These are phyloP conservation scores for Cystoderma amianthinum DNA, from an alignment of 768 basidiomycete genomes.

Conservation along the genomic window DNA sequence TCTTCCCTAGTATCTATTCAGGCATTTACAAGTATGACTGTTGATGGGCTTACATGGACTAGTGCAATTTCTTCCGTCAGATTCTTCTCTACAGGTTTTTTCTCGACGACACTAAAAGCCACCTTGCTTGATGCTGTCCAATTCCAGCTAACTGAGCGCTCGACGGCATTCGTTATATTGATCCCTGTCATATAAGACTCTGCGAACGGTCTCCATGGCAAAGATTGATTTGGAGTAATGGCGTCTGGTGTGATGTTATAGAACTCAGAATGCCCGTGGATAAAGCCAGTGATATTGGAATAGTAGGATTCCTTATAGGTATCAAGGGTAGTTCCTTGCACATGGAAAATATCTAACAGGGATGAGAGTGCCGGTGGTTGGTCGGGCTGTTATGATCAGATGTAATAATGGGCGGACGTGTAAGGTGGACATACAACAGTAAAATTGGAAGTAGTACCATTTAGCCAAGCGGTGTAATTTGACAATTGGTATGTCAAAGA, in stretches of 20 bases:
- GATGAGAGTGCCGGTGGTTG: slow-evolving; percentile 33
- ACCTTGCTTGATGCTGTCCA: slow-evolving; percentile 62
- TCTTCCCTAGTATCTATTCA: slow-evolving; percentile 70
- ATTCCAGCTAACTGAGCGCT: slow-evolving; percentile 55
- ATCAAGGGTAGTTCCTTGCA: slow-evolving; percentile 36
- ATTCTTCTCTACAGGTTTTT: slow-evolving; percentile 31
- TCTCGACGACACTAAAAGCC: slow-evolving; percentile 62
- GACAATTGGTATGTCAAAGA: slow-evolving; percentile 51
- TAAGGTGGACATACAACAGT: slow-evolving; percentile 36
- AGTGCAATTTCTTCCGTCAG: slow-evolving; percentile 39
- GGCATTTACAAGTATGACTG: no score
- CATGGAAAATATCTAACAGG: slow-evolving; percentile 42
- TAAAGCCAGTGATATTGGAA: slow-evolving; percentile 72
- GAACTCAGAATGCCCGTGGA: slow-evolving; percentile 54
- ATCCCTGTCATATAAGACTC: slow-evolving; percentile 39
- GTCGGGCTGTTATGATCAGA: slow-evolving; percentile 31
- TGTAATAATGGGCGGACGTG: slow-evolving; percentile 2
- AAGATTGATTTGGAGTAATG: slow-evolving; percentile 27
- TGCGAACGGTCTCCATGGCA: slow-evolving; percentile 46
- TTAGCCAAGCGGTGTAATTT: slow-evolving; percentile 76
- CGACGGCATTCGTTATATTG: slow-evolving; percentile 43
- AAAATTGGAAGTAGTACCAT: slow-evolving; percentile 60
- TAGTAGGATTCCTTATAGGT: slow-evolving; percentile 53
- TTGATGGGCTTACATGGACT: slow-evolving; percentile 54
- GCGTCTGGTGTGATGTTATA: slow-evolving; percentile 56